Evolutionary conservation across 495 filamentous ascomycete genomes (phyloP).

Genomic region (Saxophila tyrrhenica): DNA sequence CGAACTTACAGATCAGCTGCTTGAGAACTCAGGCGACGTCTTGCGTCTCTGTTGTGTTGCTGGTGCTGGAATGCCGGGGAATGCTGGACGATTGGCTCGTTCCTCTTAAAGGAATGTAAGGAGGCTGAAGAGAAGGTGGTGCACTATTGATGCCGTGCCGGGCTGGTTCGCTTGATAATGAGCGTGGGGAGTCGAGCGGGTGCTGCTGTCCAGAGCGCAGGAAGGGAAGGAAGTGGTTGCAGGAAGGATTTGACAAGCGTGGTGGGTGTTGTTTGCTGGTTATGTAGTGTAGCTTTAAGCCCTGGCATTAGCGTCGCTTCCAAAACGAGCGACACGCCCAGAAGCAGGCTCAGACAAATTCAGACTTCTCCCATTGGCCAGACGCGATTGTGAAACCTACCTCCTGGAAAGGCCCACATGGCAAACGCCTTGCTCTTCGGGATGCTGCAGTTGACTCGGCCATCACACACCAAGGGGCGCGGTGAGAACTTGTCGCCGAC

Average conservation of each 20-base stretch:
- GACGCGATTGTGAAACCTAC: no score
- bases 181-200: neutral
- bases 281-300: no score
- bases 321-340: neutral
- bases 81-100: neutral
- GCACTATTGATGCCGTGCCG: neutral
- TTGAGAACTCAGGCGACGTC: neutral
- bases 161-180: neutral
- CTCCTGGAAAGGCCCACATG: neutral
- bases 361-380: no score
- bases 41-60: neutral
- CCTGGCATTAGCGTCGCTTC: neutral
- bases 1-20: constrained; percentile 1
- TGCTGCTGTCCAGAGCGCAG: constrained; percentile 9
- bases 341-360: no score
- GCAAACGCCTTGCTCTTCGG: neutral
- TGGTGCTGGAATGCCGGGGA: neutral
- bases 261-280: no score
- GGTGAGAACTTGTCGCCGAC: neutral
- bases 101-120: constrained; percentile 5
- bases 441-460: neutral
- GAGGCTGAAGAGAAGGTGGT: neutral
- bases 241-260: neutral
- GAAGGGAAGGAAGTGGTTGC: neutral
- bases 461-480: neutral